A percentile compares a stretch with the other conserved stretches of the same genome.
These are phyloP conservation scores for Saccharum hybrid DNA, from an alignment of 202 grass and related monocot genomes.

Conservation along the genomic window DNA sequence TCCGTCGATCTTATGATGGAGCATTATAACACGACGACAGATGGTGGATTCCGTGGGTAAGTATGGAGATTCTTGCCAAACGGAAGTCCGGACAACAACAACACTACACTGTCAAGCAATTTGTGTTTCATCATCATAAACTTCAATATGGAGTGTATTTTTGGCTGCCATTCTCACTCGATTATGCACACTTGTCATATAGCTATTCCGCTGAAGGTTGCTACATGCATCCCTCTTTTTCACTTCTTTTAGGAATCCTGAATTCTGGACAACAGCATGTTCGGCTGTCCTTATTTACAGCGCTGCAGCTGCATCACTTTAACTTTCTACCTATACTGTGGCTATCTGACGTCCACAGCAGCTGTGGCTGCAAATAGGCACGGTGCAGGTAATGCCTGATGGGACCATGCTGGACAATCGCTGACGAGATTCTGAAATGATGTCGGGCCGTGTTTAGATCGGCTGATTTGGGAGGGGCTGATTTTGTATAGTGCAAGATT, in stretches of 20 bases:
- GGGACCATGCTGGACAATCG: too few relatives aligned
- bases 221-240: background rate
- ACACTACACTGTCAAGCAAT: background rate
- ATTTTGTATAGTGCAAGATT: too few relatives aligned
- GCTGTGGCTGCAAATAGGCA: too few relatives aligned
- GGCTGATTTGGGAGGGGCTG: too few relatives aligned
- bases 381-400: background rate
- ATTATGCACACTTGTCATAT: background rate
- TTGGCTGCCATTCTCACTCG: background rate
- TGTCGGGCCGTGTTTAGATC: too few relatives aligned
- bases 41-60: background rate
- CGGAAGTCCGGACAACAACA: background rate
- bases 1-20: constrained; percentile 2
- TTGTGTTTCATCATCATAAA: background rate
- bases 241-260: background rate
- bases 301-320: too few relatives aligned
- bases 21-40: background rate
- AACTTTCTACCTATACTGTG: too few relatives aligned
- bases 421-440: too few relatives aligned
- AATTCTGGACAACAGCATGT: background rate
- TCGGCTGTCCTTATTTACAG: too few relatives aligned
- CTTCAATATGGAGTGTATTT: background rate
- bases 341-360: too few relatives aligned
- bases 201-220: background rate
- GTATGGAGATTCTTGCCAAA: background rate